phyloP scores from a whole-genome alignment of 108 stramenopile genomes.

The Cylindrotheca fusiformis region DNA sequence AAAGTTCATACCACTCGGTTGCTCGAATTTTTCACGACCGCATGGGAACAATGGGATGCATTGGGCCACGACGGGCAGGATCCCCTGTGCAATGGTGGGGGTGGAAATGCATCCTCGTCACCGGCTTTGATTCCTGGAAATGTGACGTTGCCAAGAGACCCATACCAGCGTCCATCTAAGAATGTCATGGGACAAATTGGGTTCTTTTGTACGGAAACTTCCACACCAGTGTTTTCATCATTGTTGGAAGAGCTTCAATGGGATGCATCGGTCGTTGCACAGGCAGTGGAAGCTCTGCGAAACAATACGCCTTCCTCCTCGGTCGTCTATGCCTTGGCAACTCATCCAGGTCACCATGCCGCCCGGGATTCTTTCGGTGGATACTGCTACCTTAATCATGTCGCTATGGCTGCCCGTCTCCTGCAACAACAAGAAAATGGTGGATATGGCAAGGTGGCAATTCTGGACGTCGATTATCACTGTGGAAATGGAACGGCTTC shows the following conservation, averaged over 20 bases:
- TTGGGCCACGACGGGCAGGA: conserved; percentile 35
- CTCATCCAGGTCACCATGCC: conserved; percentile 85
- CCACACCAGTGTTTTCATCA: conserved; percentile 62
- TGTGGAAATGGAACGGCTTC: conserved; percentile 78
- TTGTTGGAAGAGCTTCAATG: conserved; percentile 48
- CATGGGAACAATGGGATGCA: conserved; percentile 42
- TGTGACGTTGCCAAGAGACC: conserved; percentile 34
- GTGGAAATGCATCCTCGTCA: not conserved
- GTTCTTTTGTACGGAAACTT: conserved; percentile 69
- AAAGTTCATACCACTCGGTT: conserved; percentile 23
- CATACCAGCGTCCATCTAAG: conserved; percentile 47
- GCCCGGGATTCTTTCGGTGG: conserved; percentile 75
- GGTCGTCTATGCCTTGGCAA: conserved; percentile 60
- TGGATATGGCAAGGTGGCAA: conserved; percentile 34
- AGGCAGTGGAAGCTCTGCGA: conserved; percentile 39
- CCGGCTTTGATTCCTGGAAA: conserved; percentile 35
- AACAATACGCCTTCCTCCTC: not conserved
- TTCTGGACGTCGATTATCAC: conserved; percentile 72
- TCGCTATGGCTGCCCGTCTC: conserved; percentile 50
- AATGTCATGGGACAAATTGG: conserved; percentile 79
- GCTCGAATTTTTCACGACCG: conserved; percentile 40
- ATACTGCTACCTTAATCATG: conserved; percentile 82
- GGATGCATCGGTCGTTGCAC: conserved; percentile 52
- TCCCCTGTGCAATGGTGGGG: conserved; percentile 7
- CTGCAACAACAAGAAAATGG: conserved; percentile 35